Evolutionary conservation across 192 early-diverging fungal genomes (phyloP).

Genomic region (Thamnidium elegans): DNA sequence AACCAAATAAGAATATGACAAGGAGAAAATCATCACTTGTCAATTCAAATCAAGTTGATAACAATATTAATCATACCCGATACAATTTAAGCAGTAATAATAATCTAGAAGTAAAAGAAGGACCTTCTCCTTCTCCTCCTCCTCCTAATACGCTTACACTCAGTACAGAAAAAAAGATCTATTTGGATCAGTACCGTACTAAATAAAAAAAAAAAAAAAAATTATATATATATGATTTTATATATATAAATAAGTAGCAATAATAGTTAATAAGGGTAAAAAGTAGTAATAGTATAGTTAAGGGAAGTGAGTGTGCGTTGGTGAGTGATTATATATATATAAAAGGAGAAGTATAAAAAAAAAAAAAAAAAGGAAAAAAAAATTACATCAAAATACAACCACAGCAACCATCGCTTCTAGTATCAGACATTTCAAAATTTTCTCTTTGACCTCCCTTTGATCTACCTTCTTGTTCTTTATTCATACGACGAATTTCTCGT

Average conservation of each 20-base stretch:
- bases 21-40: no score
- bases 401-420: conserved; percentile 12
- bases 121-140: not conserved
- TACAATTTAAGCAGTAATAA: not conserved
- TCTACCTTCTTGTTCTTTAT: conserved; percentile 60
- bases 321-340: not conserved
- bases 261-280: conserved; percentile 3
- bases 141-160: conserved; percentile 13
- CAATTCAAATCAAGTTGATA: no score
- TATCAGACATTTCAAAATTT: conserved; percentile 14
- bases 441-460: conserved; percentile 13
- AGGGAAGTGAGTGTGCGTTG: not conserved
- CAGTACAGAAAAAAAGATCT: conserved; percentile 12
- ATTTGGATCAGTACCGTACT: conserved; percentile 18
- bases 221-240: not conserved
- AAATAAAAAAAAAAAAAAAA: not conserved
- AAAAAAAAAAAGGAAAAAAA: not conserved
- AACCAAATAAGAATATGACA: not conserved
- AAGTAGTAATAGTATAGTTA: conserved; percentile 5
- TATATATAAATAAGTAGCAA: conserved; percentile 2
- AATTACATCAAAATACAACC: conserved; percentile 15
- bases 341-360: no score
- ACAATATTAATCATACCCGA: not conserved
- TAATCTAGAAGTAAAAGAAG: no score
- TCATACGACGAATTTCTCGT: conserved; percentile 75